These are phyloP conservation scores for Silene latifolia DNA, from an alignment of 148 eudicot species.

Conservation along the genomic window DNA sequence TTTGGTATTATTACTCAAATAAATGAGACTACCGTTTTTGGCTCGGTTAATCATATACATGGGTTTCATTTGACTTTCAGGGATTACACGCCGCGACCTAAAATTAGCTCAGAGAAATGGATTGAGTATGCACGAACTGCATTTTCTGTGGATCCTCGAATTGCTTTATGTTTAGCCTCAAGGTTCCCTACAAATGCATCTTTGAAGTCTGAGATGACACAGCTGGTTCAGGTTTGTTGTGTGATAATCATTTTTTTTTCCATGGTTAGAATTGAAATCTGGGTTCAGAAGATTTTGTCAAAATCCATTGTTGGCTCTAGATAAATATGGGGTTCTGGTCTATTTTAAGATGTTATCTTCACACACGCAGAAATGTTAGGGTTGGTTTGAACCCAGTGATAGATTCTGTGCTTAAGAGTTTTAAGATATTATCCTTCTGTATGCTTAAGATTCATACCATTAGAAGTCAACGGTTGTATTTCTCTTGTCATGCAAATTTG, in stretches of 20 bases:
- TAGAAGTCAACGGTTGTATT: background rate
- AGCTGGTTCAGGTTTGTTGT: constrained; percentile 73
- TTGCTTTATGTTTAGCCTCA: constrained; percentile 79
- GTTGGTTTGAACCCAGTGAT: constrained; percentile 32
- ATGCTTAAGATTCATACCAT: constrained; percentile 56
- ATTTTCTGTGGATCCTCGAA: constrained; percentile 89
- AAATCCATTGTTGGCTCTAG: background rate
- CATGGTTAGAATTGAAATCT: background rate
- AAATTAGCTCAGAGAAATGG: constrained; percentile 90
- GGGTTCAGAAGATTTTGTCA: constrained; percentile 1
- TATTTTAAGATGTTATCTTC: background rate
- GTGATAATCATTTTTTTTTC: background rate
- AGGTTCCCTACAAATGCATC: constrained; percentile 79
- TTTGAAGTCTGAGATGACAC: constrained; percentile 80
- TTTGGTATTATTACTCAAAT: background rate
- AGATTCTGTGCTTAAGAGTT: constrained; percentile 79
- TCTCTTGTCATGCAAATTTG: background rate
- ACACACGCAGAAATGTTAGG: background rate
- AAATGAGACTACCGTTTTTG: background rate
- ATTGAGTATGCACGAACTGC: constrained; percentile 84
- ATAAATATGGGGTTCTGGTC: background rate
- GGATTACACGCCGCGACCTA: constrained; percentile 64
- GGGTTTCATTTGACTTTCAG: constrained; percentile 35
- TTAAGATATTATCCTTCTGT: constrained; percentile 84
- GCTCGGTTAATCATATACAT: constrained; percentile 11